These are phyloP conservation scores for Datisca glomerata DNA, from an alignment of 306 rosid genomes.

Conservation along the genomic window DNA sequence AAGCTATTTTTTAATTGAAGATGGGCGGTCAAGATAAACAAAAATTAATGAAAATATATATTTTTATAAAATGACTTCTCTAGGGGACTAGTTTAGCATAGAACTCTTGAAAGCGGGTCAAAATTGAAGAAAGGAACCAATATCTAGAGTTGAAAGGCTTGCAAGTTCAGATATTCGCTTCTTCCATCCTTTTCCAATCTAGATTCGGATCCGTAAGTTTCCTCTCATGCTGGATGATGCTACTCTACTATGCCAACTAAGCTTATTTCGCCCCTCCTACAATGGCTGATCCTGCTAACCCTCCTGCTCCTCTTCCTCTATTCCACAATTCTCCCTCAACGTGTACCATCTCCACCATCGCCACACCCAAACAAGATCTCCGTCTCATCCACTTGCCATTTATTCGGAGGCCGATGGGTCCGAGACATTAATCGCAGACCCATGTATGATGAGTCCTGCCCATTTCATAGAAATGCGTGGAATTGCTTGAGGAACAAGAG, in stretches of 20 bases:
- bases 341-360: constrained; percentile 11
- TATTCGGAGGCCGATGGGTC: constrained; percentile 49
- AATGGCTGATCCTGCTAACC: constrained; percentile 40
- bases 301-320: constrained; percentile 32
- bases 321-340: constrained; percentile 31
- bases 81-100: too few relatives aligned
- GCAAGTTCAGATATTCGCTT: too few relatives aligned
- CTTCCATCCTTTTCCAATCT: too few relatives aligned
- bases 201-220: background rate
- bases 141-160: too few relatives aligned
- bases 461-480: constrained; percentile 90
- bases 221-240: background rate
- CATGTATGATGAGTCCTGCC: constrained; percentile 61
- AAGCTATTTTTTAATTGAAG: too few relatives aligned
- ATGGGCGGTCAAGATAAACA: too few relatives aligned
- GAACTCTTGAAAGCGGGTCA: too few relatives aligned
- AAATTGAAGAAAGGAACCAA: too few relatives aligned
- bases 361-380: constrained; percentile 9
- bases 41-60: too few relatives aligned
- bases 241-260: constrained; percentile 43
- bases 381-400: constrained; percentile 32
- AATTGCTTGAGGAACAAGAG: constrained; percentile 77
- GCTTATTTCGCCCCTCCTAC: constrained; percentile 43
- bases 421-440: constrained; percentile 48
- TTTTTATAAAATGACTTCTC: too few relatives aligned